Evolutionary conservation across 805 yeast species (phyloP).

Genomic region (Ogataea nakhonphanomensis): DNA sequence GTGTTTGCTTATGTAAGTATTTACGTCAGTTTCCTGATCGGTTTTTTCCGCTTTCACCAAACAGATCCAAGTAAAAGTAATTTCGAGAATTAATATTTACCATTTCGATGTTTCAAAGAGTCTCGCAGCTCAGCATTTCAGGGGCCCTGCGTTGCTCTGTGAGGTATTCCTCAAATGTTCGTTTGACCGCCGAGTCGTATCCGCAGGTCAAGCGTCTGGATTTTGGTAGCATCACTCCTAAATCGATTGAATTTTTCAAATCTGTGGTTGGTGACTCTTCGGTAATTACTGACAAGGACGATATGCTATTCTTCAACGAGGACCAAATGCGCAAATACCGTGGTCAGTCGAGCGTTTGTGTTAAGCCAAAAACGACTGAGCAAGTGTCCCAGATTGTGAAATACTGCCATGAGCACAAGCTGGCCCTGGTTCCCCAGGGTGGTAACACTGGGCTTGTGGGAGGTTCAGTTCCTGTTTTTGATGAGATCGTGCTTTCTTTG

Average conservation of each 20-base stretch:
- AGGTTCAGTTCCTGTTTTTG: conserved; percentile 89
- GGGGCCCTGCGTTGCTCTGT: background rate
- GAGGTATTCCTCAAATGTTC: conserved; percentile 14
- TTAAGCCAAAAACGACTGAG: conserved; percentile 77
- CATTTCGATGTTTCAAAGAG: conserved; percentile 1
- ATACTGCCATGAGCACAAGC: conserved; percentile 70
- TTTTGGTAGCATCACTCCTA: conserved; percentile 49
- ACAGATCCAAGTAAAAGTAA: no score
- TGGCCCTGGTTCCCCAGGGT: conserved; percentile 95
- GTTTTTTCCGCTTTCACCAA: no score
- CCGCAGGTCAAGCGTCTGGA: conserved; percentile 51
- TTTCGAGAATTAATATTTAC: no score
- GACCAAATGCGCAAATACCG: conserved; percentile 93
- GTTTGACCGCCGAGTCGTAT: conserved; percentile 68
- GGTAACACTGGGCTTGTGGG: conserved; percentile 97
- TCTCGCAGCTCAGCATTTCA: background rate
- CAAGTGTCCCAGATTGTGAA: conserved; percentile 74
- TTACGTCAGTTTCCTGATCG: no score
- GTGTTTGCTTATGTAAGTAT: no score
- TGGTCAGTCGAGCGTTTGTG: conserved; percentile 79
- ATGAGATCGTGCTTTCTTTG: conserved; percentile 76
- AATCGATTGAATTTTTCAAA: conserved; percentile 61
- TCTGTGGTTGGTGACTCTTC: conserved; percentile 51
- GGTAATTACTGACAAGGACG: conserved; percentile 55
- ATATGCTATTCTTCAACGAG: conserved; percentile 70